phyloP scores from a whole-genome alignment of 495 filamentous ascomycete species.

The Umbilicaria muhlenbergii region DNA sequence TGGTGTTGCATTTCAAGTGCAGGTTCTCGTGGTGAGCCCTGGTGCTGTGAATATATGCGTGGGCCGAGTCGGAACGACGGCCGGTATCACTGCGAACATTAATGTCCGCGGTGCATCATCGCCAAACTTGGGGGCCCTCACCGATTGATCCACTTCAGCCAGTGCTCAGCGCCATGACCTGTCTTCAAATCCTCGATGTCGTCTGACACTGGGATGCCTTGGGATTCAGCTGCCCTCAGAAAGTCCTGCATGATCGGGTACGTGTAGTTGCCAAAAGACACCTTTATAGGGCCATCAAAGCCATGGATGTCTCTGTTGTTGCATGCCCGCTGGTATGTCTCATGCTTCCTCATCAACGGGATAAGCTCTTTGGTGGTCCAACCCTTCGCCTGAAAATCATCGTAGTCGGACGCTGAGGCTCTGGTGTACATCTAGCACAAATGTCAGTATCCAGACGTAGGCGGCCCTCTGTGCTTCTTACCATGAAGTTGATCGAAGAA shows the following conservation, averaged over 20 bases:
- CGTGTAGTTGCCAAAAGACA: conserved; percentile 65
- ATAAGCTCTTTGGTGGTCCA: conserved; percentile 69
- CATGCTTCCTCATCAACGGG: conserved; percentile 71
- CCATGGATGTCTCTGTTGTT: conserved; percentile 67
- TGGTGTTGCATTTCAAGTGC: conserved; percentile 64
- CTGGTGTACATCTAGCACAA: conserved; percentile 56
- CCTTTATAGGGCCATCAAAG: conserved; percentile 71
- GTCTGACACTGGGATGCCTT: conserved; percentile 57
- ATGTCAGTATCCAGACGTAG: background rate
- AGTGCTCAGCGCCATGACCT: conserved; percentile 25
- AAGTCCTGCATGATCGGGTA: conserved; percentile 68
- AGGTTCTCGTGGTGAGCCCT: conserved; percentile 51
- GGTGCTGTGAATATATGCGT: conserved; percentile 57
- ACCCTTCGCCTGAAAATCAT: conserved; percentile 69
- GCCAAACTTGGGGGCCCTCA: conserved; percentile 1
- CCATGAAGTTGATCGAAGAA: conserved; percentile 73
- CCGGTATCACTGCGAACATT: conserved; percentile 10
- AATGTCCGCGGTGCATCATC: background rate
- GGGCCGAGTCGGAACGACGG: conserved; percentile 51
- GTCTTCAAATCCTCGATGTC: conserved; percentile 55
- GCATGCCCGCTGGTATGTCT: conserved; percentile 65
- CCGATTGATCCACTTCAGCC: conserved; percentile 57
- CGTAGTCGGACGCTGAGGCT: conserved; percentile 68
- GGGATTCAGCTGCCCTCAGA: conserved; percentile 59
- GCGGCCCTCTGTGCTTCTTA: conserved; percentile 14